Evolutionary conservation across 441 rosid genomes (phyloP), one percentile per base, ranked within the genome.

Genomic region (Eruca vesicaria): DNA sequence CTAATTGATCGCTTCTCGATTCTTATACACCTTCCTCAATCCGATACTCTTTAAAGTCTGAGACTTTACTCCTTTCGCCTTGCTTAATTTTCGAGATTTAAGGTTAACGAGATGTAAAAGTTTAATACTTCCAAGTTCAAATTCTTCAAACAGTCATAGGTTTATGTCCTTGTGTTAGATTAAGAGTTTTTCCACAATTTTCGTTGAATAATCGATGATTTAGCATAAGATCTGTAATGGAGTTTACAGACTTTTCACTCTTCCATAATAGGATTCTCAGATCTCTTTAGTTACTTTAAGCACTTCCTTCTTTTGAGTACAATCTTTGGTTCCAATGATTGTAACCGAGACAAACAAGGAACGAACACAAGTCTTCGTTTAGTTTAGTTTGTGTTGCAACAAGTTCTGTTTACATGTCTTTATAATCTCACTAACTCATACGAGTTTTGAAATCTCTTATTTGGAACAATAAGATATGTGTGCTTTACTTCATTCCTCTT

Each of bases 401-500:
- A 23, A 38, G 41, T 69, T n/a, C 16, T 71, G 11, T 32, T 16
- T 45, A 0, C 21, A 2, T 45, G 12, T 19, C 21, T 45, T 15
- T 71, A 10, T 6, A 70, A 69, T 59, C 66, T 58, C 57, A 28
- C 66, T 58, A 31, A 69, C 41, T 69, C 41, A 7, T 31, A 15
- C 28, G 56, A 33, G 15, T n/a, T 68, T 7, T 21, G 60, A 4
- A 5, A 21, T 9, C 61, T 53, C 62, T 53, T 21, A 33, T 19
- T 35, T 4, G 52, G 52, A 36, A 7, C 33, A n/a, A 38, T 69
- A 41, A 16, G 26, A 9, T 33, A 18, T n/a, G 38, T 35, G 38
- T 35, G 0, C 9, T 35, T 35, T 35, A 26, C 3, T 55, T 16
- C 62, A 16, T 33, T 68, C 50, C 10, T 35, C 33, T 32, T 53